A percentile compares a stretch with the other conserved stretches of the same genome.
Conservation (phyloP, 75 land plant species). For the Picea glauca region DNA sequence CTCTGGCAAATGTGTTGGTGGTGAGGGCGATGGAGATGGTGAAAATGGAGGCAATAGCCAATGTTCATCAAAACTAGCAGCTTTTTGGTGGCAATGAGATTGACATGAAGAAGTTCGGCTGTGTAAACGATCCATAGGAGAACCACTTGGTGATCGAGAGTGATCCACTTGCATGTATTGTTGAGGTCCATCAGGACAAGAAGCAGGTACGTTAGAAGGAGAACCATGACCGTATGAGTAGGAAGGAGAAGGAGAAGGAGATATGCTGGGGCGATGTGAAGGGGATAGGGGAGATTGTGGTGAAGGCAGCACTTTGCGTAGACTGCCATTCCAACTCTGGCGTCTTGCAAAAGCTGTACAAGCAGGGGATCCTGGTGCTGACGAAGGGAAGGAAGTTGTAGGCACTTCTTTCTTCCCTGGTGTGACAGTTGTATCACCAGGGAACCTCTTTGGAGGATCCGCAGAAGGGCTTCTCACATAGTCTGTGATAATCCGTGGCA, state of each 20-base stretch:
- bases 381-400: conserved; percentile 29
- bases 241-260: conserved; percentile 36
- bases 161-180: not conserved
- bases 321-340: conserved; percentile 72
- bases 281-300: conserved; percentile 12
- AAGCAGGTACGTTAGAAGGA: conserved; percentile 10
- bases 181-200: conserved; percentile 20
- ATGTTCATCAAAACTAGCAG: conserved; percentile 31
- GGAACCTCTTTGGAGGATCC: conserved; percentile 63
- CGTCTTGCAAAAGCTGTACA: conserved; percentile 37
- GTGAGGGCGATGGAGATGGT: conserved; percentile 65
- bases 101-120: conserved; percentile 10
- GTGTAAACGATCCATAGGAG: conserved; percentile 15
- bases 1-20: conserved; percentile 26
- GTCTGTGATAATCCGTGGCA: conserved; percentile 68
- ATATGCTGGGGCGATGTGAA: conserved; percentile 9
- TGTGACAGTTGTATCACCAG: conserved; percentile 19
- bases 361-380: conserved; percentile 39
- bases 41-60: conserved; percentile 58
- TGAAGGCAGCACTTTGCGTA: conserved; percentile 27
- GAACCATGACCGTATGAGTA: conserved; percentile 22
- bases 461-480: conserved; percentile 89
- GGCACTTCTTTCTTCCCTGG: conserved; percentile 32
- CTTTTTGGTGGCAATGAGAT: conserved; percentile 12
- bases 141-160: not conserved